Conservation (phyloP, 1,139 yeast species). For the Lipomyces yarrowii region DNA sequence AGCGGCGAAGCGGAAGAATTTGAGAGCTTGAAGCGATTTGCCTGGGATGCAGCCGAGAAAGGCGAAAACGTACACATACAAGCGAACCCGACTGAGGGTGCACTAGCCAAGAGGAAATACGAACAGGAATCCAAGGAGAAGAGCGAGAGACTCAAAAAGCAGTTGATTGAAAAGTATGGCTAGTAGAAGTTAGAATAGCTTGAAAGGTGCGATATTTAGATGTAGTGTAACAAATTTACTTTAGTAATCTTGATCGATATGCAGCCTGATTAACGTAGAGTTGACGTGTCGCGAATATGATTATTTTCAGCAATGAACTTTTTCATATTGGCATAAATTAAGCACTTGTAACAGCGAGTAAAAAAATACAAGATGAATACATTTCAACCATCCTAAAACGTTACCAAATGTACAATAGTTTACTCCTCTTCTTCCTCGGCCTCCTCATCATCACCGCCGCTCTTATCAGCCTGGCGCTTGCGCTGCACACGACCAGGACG, state of each 20-base stretch:
- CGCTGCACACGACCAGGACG: conserved; percentile 99
- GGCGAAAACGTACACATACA: conserved; percentile 52
- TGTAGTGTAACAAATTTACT: not conserved
- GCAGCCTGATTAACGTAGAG: too few species aligned
- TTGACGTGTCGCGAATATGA: too few species aligned
- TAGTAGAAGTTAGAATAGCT: conserved; percentile 35
- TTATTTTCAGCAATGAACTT: not conserved
- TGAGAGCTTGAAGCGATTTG: conserved; percentile 54
- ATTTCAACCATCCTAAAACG: conserved; percentile 1
- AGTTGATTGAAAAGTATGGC: conserved; percentile 50
- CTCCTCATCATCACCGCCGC: conserved; percentile 63
- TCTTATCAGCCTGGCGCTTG: conserved; percentile 69
- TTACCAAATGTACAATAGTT: conserved; percentile 35
- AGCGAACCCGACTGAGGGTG: conserved; percentile 63
- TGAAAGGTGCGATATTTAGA: not conserved
- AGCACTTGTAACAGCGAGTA: conserved; percentile 6
- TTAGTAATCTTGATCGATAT: not conserved
- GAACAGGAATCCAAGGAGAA: conserved; percentile 43
- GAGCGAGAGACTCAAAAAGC: conserved; percentile 42
- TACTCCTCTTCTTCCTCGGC: conserved; percentile 59
- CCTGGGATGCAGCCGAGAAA: conserved; percentile 52
- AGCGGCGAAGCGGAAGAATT: conserved; percentile 55
- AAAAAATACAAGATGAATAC: conserved; percentile 6
- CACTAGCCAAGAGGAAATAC: conserved; percentile 50
- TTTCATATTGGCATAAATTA: conserved; percentile 5